Percentiles rank a stretch among this genome's conserved stretches.
Evolutionary conservation across 352 stramenopile species (phyloP).

Genomic region (Globisporangium cystogenes): DNA sequence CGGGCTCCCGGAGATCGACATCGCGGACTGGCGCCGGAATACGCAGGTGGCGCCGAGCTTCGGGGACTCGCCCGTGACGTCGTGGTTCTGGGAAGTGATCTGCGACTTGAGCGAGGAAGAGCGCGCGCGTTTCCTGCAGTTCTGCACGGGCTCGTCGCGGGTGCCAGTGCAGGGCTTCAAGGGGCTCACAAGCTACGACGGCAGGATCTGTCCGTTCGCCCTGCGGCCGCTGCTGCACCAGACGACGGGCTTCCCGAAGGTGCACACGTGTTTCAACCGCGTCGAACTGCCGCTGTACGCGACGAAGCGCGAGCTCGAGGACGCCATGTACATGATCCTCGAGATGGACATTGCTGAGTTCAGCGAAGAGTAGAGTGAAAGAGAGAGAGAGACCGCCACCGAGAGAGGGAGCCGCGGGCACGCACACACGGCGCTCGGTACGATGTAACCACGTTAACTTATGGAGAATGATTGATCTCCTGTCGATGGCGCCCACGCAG

Average conservation of each 20-base stretch:
- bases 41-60: too few species aligned
- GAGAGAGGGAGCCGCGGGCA: neutral
- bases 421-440: neutral
- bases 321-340: constrained; percentile 93
- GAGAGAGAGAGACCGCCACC: neutral
- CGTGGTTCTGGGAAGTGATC: constrained; percentile 98
- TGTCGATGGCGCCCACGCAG: too few species aligned
- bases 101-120: constrained; percentile 92
- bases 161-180: constrained; percentile 89
- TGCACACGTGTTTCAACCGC: constrained; percentile 85
- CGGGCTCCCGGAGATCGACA: constrained; percentile 96
- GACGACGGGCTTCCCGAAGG: constrained; percentile 61
- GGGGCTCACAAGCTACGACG: constrained; percentile 85
- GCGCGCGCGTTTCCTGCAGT: constrained; percentile 96
- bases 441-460: neutral
- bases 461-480: neutral
- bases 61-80: constrained; percentile 89
- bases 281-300: constrained; percentile 75
- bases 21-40: constrained; percentile 94
- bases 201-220: constrained; percentile 83
- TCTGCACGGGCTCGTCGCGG: constrained; percentile 96
- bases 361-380: constrained; percentile 51
- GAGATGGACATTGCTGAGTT: constrained; percentile 97
- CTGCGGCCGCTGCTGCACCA: constrained; percentile 52
- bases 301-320: constrained; percentile 89